A percentile compares a stretch with the other conserved stretches of the same genome.
Conservation (phyloP, 2,329 filamentous ascomycete genomes). For the Fusarium nematophilum region DNA sequence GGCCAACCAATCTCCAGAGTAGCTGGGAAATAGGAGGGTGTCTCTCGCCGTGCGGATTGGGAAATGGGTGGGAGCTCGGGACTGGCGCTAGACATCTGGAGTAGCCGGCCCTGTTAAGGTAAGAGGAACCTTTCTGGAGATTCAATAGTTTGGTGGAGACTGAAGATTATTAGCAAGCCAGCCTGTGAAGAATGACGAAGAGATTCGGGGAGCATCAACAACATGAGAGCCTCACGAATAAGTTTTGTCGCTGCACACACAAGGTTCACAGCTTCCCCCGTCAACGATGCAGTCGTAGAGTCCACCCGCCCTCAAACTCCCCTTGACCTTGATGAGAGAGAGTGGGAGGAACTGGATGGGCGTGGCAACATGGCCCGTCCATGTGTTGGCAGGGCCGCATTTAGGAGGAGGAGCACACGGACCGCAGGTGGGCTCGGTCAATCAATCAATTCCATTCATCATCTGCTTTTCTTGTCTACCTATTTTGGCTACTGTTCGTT, state of each 20-base stretch:
- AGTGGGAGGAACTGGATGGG: neutral
- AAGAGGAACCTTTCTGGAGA: constrained; percentile 9
- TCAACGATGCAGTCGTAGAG: constrained; percentile 1
- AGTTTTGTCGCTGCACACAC: constrained; percentile 1
- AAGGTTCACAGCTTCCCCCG: constrained; percentile 12
- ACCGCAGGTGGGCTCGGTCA: constrained; percentile 26
- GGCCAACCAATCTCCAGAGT: constrained; percentile 9
- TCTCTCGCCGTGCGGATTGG: constrained; percentile 26
- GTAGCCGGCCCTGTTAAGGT: constrained; percentile 1
- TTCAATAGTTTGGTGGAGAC: constrained; percentile 32
- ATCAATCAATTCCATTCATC: constrained; percentile 20
- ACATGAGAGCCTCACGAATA: no score
- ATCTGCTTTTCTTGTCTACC: constrained; percentile 16
- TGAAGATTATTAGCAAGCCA: constrained; percentile 7
- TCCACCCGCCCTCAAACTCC: constrained; percentile 1
- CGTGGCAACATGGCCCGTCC: neutral
- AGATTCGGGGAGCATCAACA: constrained; percentile 4
- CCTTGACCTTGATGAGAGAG: constrained; percentile 1
- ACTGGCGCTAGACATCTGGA: constrained; percentile 33
- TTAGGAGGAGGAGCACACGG: constrained; percentile 35
- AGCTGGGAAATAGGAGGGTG: constrained; percentile 28
- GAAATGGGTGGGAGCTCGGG: constrained; percentile 19
- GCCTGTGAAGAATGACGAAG: constrained; percentile 18
- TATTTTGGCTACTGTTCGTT: constrained; percentile 14
- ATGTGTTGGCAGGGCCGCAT: constrained; percentile 27